Conservation (phyloP, 345 rosid species). For the Kandelia obovata region DNA sequence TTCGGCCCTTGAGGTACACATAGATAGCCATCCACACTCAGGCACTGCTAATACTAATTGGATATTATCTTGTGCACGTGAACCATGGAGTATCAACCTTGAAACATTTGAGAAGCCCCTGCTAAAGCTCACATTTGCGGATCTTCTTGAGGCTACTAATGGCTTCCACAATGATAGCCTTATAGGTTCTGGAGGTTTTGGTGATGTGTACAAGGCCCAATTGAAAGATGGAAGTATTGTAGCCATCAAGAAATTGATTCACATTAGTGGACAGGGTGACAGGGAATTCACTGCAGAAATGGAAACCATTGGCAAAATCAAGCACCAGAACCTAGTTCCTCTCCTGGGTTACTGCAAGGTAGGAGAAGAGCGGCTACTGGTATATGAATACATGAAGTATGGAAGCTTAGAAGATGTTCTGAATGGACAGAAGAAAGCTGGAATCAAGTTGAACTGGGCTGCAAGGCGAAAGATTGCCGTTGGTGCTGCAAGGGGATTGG, state of each 20-base stretch:
- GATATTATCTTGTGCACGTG: slow-evolving; percentile 65
- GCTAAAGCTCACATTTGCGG: slow-evolving; percentile 76
- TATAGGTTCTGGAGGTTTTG: slow-evolving; percentile 95
- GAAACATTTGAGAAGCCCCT: slow-evolving; percentile 86
- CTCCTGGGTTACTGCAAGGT: slow-evolving; percentile 91
- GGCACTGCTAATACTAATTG: slow-evolving; percentile 67
- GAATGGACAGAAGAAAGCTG: slow-evolving; percentile 60
- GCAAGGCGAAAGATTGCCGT: slow-evolving; percentile 76
- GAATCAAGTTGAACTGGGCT: slow-evolving; percentile 76
- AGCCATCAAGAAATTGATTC: slow-evolving; percentile 92
- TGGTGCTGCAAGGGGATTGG: slow-evolving; percentile 89
- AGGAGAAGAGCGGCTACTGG: slow-evolving; percentile 85
- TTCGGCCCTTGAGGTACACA: slow-evolving; percentile 48
- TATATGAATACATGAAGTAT: slow-evolving; percentile 88
- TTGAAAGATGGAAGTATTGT: slow-evolving; percentile 83
- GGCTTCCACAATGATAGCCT: slow-evolving; percentile 80
- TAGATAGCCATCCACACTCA: slow-evolving; percentile 59
- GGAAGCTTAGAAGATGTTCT: slow-evolving; percentile 96
- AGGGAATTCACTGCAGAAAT: slow-evolving; percentile 93
- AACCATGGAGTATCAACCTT: slow-evolving; percentile 79
- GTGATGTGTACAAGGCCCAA: slow-evolving; percentile 89
- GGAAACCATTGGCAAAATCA: slow-evolving; percentile 96
- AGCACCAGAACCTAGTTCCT: slow-evolving; percentile 89
- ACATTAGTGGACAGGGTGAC: slow-evolving; percentile 94
- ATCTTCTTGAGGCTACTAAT: slow-evolving; percentile 89